Conservation (phyloP, 2,329 filamentous ascomycete species). For the Penicillium paneum region DNA sequence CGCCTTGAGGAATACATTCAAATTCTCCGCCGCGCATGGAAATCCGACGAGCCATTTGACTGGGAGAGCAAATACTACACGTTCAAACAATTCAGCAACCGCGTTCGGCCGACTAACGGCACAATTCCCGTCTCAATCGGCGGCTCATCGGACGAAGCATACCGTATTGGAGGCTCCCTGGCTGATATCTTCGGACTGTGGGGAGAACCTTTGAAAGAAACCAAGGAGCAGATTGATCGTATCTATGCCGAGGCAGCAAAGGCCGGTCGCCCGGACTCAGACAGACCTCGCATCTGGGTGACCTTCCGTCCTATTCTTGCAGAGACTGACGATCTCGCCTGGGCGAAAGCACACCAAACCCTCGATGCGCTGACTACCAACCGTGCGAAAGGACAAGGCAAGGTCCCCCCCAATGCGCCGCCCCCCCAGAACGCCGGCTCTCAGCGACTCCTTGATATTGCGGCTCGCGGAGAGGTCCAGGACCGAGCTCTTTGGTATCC, state of each 20-base stretch:
- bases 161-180: constrained; percentile 57
- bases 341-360: constrained; percentile 58
- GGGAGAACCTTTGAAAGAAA: constrained; percentile 63
- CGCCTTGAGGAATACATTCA: constrained; percentile 61
- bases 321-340: constrained; percentile 61
- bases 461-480: constrained; percentile 52
- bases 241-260: constrained; percentile 59
- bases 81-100: constrained; percentile 58
- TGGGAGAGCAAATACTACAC: constrained; percentile 60
- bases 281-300: constrained; percentile 61
- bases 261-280: constrained; percentile 52
- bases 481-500: constrained; percentile 63
- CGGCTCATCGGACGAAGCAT: constrained; percentile 58
- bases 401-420: constrained; percentile 30
- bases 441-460: constrained; percentile 58
- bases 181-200: constrained; percentile 63
- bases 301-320: constrained; percentile 61
- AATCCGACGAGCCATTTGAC: constrained; percentile 56
- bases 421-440: constrained; percentile 59
- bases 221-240: constrained; percentile 60
- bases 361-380: constrained; percentile 52
- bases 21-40: constrained; percentile 59
- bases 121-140: constrained; percentile 59
- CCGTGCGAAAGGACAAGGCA: constrained; percentile 36
- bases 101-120: constrained; percentile 53